phyloP scores from a whole-genome alignment of 345 rosid genomes.

The Cardiospermum halicacabum region DNA sequence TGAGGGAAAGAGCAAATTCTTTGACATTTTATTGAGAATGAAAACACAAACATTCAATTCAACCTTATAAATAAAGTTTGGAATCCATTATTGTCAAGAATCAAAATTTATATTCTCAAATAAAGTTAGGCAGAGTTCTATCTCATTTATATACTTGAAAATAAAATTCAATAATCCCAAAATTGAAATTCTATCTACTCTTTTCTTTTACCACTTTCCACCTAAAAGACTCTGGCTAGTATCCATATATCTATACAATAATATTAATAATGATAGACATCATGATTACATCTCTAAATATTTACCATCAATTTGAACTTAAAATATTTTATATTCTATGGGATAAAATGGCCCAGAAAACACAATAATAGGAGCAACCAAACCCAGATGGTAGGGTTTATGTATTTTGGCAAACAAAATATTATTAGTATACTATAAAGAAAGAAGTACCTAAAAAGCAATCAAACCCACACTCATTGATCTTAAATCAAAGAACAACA shows the following conservation, averaged over 20 bases:
- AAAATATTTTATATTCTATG: too few relatives aligned
- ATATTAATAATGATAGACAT: too few relatives aligned
- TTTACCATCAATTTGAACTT: too few relatives aligned
- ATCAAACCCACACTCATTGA: conserved; percentile 28
- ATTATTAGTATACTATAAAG: too few relatives aligned
- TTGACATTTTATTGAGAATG: neutral
- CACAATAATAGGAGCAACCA: too few relatives aligned
- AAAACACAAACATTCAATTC: neutral
- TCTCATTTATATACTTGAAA: neutral
- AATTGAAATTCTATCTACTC: neutral
- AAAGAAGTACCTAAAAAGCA: too few relatives aligned
- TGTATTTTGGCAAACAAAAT: neutral
- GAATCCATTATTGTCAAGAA: conserved; percentile 6
- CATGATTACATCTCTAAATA: too few relatives aligned
- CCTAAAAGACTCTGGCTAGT: too few relatives aligned
- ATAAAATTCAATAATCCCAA: neutral
- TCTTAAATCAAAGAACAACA: conserved; percentile 33
- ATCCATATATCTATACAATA: too few relatives aligned
- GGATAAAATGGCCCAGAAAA: too few relatives aligned
- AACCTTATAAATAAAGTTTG: conserved; percentile 1
- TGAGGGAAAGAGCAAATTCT: conserved; percentile 13
- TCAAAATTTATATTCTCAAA: neutral
- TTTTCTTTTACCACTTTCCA: neutral
- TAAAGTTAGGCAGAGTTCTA: neutral
- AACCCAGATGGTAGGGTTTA: conserved; percentile 18